Conservation (phyloP, 2,329 filamentous ascomycete species). For the Fusarium anthophilum region DNA sequence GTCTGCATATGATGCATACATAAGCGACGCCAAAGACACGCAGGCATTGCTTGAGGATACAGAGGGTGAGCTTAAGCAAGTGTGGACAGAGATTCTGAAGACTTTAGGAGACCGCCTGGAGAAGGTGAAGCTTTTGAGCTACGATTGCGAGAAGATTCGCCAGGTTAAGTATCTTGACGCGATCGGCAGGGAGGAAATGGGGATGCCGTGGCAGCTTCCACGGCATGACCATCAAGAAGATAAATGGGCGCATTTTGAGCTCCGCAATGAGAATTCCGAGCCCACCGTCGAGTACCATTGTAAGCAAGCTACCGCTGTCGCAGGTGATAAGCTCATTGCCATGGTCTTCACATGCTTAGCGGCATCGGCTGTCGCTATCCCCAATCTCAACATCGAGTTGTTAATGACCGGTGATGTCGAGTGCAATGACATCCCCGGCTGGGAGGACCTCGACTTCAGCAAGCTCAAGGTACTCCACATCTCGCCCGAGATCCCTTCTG, state of each 20-base stretch:
- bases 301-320: not conserved
- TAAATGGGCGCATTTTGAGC: not conserved
- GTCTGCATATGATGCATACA: not conserved
- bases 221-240: not conserved
- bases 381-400: not conserved
- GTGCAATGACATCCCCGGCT: not conserved
- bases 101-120: not conserved
- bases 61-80: not conserved
- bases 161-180: not conserved
- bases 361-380: not conserved
- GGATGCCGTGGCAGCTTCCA: not conserved
- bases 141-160: not conserved
- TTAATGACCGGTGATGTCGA: not conserved
- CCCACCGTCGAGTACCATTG: not conserved
- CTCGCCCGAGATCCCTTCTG: not conserved
- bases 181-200: fast-evolving
- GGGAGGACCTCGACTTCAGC: not conserved
- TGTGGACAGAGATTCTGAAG: not conserved
- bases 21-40: not conserved
- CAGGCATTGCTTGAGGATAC: not conserved
- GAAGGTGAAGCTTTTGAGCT: not conserved
- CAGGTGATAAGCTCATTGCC: not conserved
- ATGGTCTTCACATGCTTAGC: not conserved
- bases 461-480: not conserved
- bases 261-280: not conserved